Evolutionary conservation across 768 basidiomycete genomes (phyloP), one percentile per base, ranked within the genome.

Genomic region (Floccularia luteovirens): DNA sequence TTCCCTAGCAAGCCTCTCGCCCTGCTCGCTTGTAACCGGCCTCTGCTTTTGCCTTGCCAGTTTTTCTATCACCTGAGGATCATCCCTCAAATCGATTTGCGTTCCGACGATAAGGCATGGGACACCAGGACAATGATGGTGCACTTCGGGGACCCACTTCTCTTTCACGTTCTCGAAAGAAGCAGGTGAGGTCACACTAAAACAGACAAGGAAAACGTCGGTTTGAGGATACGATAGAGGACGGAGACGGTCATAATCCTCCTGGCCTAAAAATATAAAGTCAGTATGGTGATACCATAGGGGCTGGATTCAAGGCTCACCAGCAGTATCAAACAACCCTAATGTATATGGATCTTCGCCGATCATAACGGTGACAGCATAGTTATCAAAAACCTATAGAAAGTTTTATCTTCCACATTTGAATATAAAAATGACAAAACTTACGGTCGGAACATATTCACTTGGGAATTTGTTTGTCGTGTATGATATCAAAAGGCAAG

Each of bases 131-230:
- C 96, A 99, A 58, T 99, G 96, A 60, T 98, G 96, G 60, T 93
- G 93, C 39, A 99, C 94, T 70, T 99, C 96, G 4, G 96, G 96
- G 77, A 98, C 96, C 96, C 96, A 99, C 63, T 99, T 99, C 69
- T 99, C 96, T 77, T 96, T 98, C 56, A 99, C 94, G 84, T 99
- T 98, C 66, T 99, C 96, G 58, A 97, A 99, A 35, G 91, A 94
- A 21, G 96, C 94, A 3, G 94, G 96, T 7, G 89, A 92, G 30
- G 94, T 97, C 52, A 99, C 96, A 57, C 90, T 93, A 75, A 98
- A 99, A 68, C 96, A 99, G 51, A 99, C 94, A 43, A 99, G 75
- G 77, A 99, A 98, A 43, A 98, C 96, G 56, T 99, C 96, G 45
- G 96, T 99, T 68, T 99, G 96, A 24, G 96, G 96, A 75, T 99